Percentiles rank a stretch among this genome's conserved stretches.
Conservation (phyloP, 495 filamentous ascomycete species). For the Acidiella bohemica region DNA sequence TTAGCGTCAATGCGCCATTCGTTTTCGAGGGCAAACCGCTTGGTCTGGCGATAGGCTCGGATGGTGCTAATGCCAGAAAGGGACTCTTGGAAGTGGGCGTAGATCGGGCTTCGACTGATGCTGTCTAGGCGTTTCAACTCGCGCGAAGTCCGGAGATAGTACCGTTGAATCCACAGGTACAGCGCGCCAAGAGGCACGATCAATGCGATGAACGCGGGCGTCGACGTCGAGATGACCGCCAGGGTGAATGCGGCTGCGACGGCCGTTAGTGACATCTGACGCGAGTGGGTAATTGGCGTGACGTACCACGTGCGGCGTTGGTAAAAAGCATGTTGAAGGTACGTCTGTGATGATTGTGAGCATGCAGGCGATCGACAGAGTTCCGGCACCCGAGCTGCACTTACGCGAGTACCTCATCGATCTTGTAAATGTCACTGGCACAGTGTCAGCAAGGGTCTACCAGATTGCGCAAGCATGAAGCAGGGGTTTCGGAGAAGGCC, state of each 20-base stretch:
- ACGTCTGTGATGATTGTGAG: constrained; percentile 24
- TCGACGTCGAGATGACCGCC: constrained; percentile 65
- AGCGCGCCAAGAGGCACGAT: constrained; percentile 68
- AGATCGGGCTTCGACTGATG: constrained; percentile 88
- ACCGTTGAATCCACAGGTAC: constrained; percentile 90
- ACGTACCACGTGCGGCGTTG: constrained; percentile 64
- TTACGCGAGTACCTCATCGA: constrained; percentile 85
- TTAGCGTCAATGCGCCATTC: constrained; percentile 98
- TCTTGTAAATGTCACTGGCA: constrained; percentile 76
- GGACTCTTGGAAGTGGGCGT: constrained; percentile 96
- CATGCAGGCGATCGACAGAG: not conserved
- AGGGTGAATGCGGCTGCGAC: constrained; percentile 55
- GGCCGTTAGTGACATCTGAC: constrained; percentile 1
- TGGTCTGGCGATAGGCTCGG: constrained; percentile 81
- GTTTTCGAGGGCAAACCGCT: constrained; percentile 80
- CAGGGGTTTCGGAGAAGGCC: too few relatives aligned
- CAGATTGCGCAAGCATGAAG: constrained; percentile 1
- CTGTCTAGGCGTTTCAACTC: constrained; percentile 95
- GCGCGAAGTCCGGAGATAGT: constrained; percentile 90
- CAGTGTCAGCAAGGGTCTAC: too few relatives aligned
- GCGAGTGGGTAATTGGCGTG: not conserved
- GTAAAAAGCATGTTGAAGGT: constrained; percentile 56
- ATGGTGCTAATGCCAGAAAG: constrained; percentile 94
- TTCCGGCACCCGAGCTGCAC: constrained; percentile 16
- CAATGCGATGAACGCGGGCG: constrained; percentile 66